Base-by-base conservation (phyloP, 2,329 filamentous ascomycete genomes). In the Epichloe glyceriae region DNA sequence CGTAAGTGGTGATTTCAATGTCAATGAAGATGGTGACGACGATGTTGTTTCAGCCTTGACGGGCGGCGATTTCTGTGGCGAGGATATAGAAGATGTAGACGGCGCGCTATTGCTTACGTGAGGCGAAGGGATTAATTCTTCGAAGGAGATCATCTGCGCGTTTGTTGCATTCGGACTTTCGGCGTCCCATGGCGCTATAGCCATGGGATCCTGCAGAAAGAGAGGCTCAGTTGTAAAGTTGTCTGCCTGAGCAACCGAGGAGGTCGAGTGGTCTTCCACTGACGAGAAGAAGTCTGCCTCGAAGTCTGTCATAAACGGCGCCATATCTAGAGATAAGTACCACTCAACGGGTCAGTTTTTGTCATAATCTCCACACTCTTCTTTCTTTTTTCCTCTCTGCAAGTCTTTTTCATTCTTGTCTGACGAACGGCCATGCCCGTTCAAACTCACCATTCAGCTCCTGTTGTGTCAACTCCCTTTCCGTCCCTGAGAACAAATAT, bases 151-250 rank as follows among this genome's bases (percentile, higher is more conserved):
- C 60, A 64, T 60, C 17, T 61, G 63, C 12, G 63, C 61, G 12
- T 61, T 61, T 39, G 65, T 52, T 3, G 45, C 56, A 35, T 54
- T 61, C 2, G 69, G 56, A 33, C 63, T 65, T 3, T 66, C 61
- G 2, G 67, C 65, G 44, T 67, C 66, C 74, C 74, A 76, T 37
- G 72, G 67, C 5, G 34, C 65, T 62, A 49, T 71, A 11, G 47
- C n/a, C 30, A 46, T 61, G 50, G 59, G 56, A 26, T 61, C 60
- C 26, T 64, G 62, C 46, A 68, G 69, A 47, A 68, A 63, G 1
- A 64, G 61, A 38, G 65, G 60, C 6, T 67, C 64, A n/a, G 71
- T 69, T 44, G 73, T 59, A 39, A 30, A 30, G 26, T 68, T 63
- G 30, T 64, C 22, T 39, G 43, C 30, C 11, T 20, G 37, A 15